phyloP scores from a whole-genome alignment of 2,329 filamentous ascomycete genomes.

The Colletotrichum musicola region DNA sequence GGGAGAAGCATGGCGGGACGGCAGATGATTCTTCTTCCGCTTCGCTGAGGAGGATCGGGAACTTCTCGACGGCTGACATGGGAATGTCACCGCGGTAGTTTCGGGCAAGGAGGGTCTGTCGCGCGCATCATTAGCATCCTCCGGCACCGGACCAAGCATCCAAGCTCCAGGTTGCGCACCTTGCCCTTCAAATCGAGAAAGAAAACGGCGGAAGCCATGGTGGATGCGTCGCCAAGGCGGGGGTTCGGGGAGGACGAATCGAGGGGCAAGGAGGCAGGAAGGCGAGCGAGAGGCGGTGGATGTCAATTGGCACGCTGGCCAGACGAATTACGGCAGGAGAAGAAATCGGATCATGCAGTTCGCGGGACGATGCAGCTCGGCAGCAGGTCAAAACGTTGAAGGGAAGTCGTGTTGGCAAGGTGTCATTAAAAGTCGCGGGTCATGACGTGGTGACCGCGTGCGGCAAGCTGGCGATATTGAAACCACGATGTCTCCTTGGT shows the following conservation, averaged over 20 bases:
- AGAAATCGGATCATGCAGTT: conserved; percentile 25
- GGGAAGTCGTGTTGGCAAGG: background rate
- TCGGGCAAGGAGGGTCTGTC: conserved; percentile 93
- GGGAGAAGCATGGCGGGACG: conserved; percentile 96
- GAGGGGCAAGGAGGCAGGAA: conserved; percentile 42
- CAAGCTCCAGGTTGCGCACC: conserved; percentile 61
- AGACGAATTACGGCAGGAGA: conserved; percentile 38
- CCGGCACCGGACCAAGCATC: background rate
- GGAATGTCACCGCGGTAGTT: conserved; percentile 99
- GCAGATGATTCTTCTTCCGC: conserved; percentile 99
- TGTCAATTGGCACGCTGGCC: conserved; percentile 46
- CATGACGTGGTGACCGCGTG: conserved; percentile 19
- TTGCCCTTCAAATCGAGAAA: conserved; percentile 99
- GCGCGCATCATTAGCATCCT: conserved; percentile 41
- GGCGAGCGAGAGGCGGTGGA: conserved; percentile 42
- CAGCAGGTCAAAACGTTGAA: conserved; percentile 5
- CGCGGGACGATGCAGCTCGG: conserved; percentile 14
- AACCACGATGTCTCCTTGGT: conserved; percentile 39
- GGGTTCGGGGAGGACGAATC: conserved; percentile 33
- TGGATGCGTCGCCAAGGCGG: conserved; percentile 48
- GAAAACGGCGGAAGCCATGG: conserved; percentile 97
- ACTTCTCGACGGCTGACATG: conserved; percentile 99
- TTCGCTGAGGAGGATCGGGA: conserved; percentile 94
- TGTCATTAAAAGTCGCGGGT: conserved; percentile 27
- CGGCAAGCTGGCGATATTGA: conserved; percentile 36